A percentile compares a stretch with the other conserved stretches of the same genome.
Conservation (phyloP, 768 basidiomycete species). For the Dioszegia crocea region DNA sequence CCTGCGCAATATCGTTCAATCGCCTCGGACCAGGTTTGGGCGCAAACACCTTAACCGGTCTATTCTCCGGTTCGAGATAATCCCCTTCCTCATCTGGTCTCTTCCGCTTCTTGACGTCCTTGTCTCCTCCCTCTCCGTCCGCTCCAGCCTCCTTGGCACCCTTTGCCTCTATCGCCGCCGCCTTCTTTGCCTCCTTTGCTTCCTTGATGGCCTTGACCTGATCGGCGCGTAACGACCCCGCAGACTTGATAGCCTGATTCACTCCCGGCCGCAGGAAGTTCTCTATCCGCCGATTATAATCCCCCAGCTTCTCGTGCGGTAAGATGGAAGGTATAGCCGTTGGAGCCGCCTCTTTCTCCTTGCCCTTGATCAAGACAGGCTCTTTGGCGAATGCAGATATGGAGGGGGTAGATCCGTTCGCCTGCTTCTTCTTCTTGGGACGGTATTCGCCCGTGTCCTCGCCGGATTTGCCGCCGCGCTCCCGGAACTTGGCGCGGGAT, state of each 20-base stretch:
- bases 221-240: constrained; percentile 23
- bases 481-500: constrained; percentile 32
- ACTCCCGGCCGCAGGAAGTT: constrained; percentile 40
- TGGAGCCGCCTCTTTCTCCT: constrained; percentile 13
- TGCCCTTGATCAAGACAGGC: not conserved
- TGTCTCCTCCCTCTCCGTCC: constrained; percentile 2
- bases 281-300: constrained; percentile 47
- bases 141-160: constrained; percentile 11
- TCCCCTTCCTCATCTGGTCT: not conserved
- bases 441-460: constrained; percentile 30
- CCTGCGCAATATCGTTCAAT: constrained; percentile 45
- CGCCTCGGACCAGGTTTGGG: constrained; percentile 20
- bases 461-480: constrained; percentile 16
- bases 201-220: constrained; percentile 16
- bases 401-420: not conserved
- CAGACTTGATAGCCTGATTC: constrained; percentile 41
- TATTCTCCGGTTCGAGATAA: constrained; percentile 10
- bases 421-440: constrained; percentile 5
- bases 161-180: not conserved
- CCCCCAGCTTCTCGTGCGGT: constrained; percentile 40
- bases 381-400: not conserved
- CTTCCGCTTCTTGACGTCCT: not conserved
- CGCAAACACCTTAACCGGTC: constrained; percentile 26
- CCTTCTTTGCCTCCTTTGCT: constrained; percentile 15
- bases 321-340: constrained; percentile 28